Evolutionary conservation across 345 rosid genomes (phyloP).

Genomic region (Arabis hirsuta): DNA sequence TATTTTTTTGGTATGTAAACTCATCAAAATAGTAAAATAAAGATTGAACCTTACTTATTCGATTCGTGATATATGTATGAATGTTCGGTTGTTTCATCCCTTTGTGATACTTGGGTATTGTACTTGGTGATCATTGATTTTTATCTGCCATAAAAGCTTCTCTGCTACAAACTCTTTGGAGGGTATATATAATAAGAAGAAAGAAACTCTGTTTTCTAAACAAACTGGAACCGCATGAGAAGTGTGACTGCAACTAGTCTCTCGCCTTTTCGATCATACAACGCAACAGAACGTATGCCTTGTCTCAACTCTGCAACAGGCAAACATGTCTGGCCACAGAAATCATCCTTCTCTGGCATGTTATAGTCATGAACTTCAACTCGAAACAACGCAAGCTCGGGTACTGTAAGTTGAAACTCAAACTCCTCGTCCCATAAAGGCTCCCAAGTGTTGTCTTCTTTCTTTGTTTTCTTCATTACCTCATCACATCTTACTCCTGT

Average conservation of each 20-base stretch:
- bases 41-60: neutral
- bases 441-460: constrained; percentile 60
- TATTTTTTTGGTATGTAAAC: no score
- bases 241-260: constrained; percentile 55
- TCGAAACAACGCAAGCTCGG: constrained; percentile 67
- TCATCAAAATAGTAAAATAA: no score
- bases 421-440: constrained; percentile 78
- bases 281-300: constrained; percentile 69
- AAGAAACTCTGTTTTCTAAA: constrained; percentile 18
- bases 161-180: constrained; percentile 21
- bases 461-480: constrained; percentile 66
- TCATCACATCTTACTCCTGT: constrained; percentile 66
- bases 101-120: no score
- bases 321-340: constrained; percentile 75
- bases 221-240: constrained; percentile 65
- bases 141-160: neutral
- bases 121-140: neutral
- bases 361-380: constrained; percentile 71
- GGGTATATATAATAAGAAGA: constrained; percentile 2
- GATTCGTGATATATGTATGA: neutral
- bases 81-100: neutral
- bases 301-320: constrained; percentile 62
- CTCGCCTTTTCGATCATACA: constrained; percentile 60
- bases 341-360: constrained; percentile 71
- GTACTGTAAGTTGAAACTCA: constrained; percentile 63